Evolutionary conservation across 805 yeast species (phyloP).

Genomic region (Isabelozyma pseudorhagii): DNA sequence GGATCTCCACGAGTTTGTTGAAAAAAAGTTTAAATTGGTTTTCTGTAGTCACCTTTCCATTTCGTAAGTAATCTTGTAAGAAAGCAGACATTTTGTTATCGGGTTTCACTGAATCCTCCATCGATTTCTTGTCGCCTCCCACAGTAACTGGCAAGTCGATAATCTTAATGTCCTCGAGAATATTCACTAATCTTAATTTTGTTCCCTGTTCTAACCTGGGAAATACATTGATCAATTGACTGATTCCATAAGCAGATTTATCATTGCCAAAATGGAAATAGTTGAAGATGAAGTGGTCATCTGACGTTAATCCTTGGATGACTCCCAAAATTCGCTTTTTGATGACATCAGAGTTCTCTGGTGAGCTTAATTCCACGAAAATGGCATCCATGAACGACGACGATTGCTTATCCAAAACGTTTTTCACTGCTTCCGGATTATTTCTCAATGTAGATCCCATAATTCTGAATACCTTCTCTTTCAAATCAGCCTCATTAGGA

Average conservation of each 20-base stretch:
- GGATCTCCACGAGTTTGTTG: constrained; percentile 28
- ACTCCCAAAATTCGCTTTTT: constrained; percentile 52
- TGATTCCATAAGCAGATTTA: constrained; percentile 14
- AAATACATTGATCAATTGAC: constrained; percentile 20
- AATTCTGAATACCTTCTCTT: constrained; percentile 57
- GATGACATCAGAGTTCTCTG: constrained; percentile 23
- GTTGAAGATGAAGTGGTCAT: constrained; percentile 26
- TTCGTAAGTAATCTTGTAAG: constrained; percentile 31
- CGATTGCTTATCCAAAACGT: constrained; percentile 24
- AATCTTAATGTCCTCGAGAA: constrained; percentile 43
- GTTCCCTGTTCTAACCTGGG: constrained; percentile 25
- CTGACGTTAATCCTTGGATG: constrained; percentile 43
- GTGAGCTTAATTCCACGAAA: constrained; percentile 15
- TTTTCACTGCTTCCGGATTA: constrained; percentile 57
- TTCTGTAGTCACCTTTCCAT: constrained; percentile 23
- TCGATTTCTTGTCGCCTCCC: constrained; percentile 11
- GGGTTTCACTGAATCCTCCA: constrained; percentile 14
- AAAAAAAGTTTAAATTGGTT: constrained; percentile 42
- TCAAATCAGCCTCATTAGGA: constrained; percentile 13
- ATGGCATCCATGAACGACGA: constrained; percentile 14
- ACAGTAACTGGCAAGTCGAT: constrained; percentile 4
- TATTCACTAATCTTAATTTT: constrained; percentile 40
- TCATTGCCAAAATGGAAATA: constrained; percentile 18
- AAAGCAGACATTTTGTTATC: constrained; percentile 31
- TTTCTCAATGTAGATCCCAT: constrained; percentile 71